These are phyloP conservation scores for Fusarium caatingaense DNA, from an alignment of 2,329 filamentous ascomycete genomes.

Conservation along the genomic window DNA sequence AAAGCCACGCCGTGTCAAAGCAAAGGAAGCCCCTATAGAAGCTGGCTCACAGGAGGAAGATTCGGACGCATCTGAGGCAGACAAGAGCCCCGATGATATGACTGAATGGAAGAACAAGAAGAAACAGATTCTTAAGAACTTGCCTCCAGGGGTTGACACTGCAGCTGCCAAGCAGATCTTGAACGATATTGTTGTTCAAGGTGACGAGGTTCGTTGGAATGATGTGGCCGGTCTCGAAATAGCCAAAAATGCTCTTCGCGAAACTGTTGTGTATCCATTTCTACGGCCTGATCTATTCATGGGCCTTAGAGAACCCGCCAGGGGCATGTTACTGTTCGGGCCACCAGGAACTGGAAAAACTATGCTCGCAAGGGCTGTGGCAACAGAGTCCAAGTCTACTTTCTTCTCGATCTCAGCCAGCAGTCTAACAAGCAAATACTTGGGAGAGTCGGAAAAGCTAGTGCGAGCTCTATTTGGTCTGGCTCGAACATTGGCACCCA, in stretches of 20 bases:
- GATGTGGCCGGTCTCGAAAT: conserved; percentile 92
- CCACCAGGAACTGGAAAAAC: conserved; percentile 99
- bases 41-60: conserved; percentile 61
- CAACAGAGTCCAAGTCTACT: conserved; percentile 92
- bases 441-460: conserved; percentile 96
- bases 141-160: conserved; percentile 86
- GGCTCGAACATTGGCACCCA: conserved; percentile 89
- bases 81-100: conserved; percentile 55
- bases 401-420: conserved; percentile 98
- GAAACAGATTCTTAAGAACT: conserved; percentile 74
- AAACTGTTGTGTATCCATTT: conserved; percentile 97
- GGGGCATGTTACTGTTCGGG: conserved; percentile 95
- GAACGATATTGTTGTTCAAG: conserved; percentile 94
- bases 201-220: conserved; percentile 93
- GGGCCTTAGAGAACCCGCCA: conserved; percentile 90
- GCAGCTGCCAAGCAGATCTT: conserved; percentile 89
- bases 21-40: conserved; percentile 51
- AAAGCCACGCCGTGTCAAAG: conserved; percentile 45
- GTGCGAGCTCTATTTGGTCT: conserved; percentile 90
- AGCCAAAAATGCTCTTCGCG: conserved; percentile 91
- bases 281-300: conserved; percentile 95
- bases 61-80: conserved; percentile 57
- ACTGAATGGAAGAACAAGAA: conserved; percentile 71
- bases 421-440: conserved; percentile 93
- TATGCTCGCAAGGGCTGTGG: conserved; percentile 91